phyloP scores from a whole-genome alignment of 2,329 filamentous ascomycete species.

The Drechslerella dactyloides region DNA sequence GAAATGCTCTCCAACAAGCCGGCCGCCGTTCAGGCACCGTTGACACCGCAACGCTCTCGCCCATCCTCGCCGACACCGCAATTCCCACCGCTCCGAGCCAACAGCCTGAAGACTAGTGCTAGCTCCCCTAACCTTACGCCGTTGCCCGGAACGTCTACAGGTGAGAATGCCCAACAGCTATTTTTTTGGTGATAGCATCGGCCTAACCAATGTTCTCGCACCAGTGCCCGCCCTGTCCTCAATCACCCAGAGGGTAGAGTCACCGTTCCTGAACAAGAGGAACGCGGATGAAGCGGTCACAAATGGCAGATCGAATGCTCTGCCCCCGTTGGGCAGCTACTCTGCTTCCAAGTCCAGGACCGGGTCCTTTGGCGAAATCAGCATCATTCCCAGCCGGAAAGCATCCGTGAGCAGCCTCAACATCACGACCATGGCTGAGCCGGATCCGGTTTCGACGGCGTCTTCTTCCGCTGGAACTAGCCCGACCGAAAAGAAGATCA shows the following conservation, averaged over 20 bases:
- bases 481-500: constrained; percentile 38
- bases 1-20: constrained; percentile 71
- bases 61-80: constrained; percentile 64
- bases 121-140: constrained; percentile 57
- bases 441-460: constrained; percentile 17
- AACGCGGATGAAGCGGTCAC: constrained; percentile 18
- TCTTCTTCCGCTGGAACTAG: constrained; percentile 17
- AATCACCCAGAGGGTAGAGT: constrained; percentile 39
- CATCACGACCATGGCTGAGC: constrained; percentile 36
- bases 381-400: constrained; percentile 28
- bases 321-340: constrained; percentile 21
- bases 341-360: constrained; percentile 34
- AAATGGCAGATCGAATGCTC: constrained; percentile 16
- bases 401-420: constrained; percentile 45
- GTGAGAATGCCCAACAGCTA: constrained; percentile 34
- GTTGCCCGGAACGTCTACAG: constrained; percentile 19
- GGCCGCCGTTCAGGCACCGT: constrained; percentile 55
- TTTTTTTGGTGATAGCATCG: constrained; percentile 4
- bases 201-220: constrained; percentile 7
- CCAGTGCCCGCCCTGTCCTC: background rate
- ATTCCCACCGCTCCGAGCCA: constrained; percentile 57
- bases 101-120: constrained; percentile 52
- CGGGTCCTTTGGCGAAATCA: constrained; percentile 44
- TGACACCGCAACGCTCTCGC: constrained; percentile 61
- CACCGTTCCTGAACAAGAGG: constrained; percentile 46